phyloP scores from a whole-genome alignment of 768 basidiomycete genomes.

The Gymnopilus dilepis region DNA sequence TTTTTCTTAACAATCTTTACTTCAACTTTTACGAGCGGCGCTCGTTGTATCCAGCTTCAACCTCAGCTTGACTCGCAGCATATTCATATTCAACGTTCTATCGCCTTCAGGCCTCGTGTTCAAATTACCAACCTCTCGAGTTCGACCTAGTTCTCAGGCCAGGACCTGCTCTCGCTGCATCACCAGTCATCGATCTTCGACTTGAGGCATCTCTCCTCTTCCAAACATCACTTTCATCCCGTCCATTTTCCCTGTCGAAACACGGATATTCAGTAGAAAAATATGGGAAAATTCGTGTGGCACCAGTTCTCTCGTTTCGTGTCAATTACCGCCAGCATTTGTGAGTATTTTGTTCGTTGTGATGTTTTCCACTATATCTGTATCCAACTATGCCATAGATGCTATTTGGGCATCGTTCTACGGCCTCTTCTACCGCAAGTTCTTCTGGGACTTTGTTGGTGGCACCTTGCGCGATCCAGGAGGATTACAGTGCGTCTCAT shows the following conservation, averaged over 20 bases:
- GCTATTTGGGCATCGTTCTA: conserved; percentile 83
- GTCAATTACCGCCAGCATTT: conserved; percentile 70
- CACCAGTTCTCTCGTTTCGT: conserved; percentile 75
- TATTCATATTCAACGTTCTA: not conserved
- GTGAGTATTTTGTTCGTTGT: conserved; percentile 52
- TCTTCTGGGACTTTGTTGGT: conserved; percentile 94
- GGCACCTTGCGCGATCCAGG: conserved; percentile 80
- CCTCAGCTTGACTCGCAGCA: not conserved
- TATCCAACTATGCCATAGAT: conserved; percentile 46
- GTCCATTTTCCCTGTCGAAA: not conserved
- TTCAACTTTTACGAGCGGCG: not conserved
- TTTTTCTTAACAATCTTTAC: too few relatives aligned
- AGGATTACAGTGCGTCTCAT: conserved; percentile 70
- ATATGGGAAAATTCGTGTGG: conserved; percentile 86
- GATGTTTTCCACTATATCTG: not conserved
- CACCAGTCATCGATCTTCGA: not conserved
- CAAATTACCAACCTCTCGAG: not conserved
- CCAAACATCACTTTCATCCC: not conserved
- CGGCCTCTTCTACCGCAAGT: conserved; percentile 87
- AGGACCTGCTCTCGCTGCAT: not conserved
- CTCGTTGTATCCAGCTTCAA: not conserved
- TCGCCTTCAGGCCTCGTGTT: not conserved
- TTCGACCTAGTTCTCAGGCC: not conserved
- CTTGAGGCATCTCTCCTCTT: not conserved
- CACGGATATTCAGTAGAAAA: conserved; percentile 1